Evolutionary conservation across 2,329 filamentous ascomycete genomes (phyloP), one percentile per base, ranked within the genome.

Genomic region (Ophiostoma ips): DNA sequence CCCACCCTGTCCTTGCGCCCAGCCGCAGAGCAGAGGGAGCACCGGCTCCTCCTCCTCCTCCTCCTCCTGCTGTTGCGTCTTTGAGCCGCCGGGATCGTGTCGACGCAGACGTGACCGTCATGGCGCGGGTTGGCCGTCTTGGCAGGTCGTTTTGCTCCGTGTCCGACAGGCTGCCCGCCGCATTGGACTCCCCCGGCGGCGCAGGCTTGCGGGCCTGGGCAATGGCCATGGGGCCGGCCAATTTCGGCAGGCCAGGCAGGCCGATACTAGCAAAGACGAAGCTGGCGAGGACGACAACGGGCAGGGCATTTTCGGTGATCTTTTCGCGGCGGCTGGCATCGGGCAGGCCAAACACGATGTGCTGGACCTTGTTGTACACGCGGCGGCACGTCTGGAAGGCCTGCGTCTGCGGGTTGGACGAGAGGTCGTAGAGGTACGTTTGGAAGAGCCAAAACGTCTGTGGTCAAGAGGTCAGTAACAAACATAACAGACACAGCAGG

Each of bases 361-460:
- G 81, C 66, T 92, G 86, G 36, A 92, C 84, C 66, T 87, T 87
- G 67, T 92, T 92, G 69, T 89, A 90, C 58, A 92, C 80, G 60
- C 87, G 73, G 53, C 84, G 78, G 62, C 86, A 90, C 46, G 84
- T 90, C 67, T 85, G 82, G 68, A 92, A 92, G 46, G 83, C 75
- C 59, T 81, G 77, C 54, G 83, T 82, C 62, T 84, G 82, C 2
- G 86, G 86, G 52, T 83, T 84, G 60, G 75, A 71, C 50, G 84
- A 77, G 55, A 92, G 77, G 63, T 92, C 87, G 70, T 86, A 83
- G 30, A 92, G 77, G 62, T 92, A 89, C 5, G 84, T 90, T 67
- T 92, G 86, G 65, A 92, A 88, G 48, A 92, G 75, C 86, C 86
- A 92, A 66, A 92, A 92, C 34, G 86, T 90, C 86, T 92, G 61